Evolutionary conservation across 345 rosid genomes (phyloP), one percentile per base, ranked within the genome.

Genomic region (Eucalyptus marginata): DNA sequence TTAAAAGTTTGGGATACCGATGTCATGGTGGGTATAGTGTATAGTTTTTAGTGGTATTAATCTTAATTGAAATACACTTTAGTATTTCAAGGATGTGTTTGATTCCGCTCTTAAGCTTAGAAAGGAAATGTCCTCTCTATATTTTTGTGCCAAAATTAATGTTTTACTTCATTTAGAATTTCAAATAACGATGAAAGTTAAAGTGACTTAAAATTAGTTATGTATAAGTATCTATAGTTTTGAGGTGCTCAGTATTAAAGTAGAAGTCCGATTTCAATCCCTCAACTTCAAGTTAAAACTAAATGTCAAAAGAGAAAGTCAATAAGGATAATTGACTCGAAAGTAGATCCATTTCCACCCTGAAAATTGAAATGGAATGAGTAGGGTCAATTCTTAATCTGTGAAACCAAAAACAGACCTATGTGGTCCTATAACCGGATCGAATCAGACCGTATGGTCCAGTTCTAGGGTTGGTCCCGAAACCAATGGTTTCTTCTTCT

Each of bases 51-150:
- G 24, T 2, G 43, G 6, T 9, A 33, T 4, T 33, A 68, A 33
- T 17, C 24, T n/a, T 9, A 7, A 16, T 66, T 66, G 31, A 66
- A 31, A 66, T 18, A 8, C 10, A 16, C 12, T 4, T 58, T 31
- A 68, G 44, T 31, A 66, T 15, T 66, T 66, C 4, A 68, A 68
- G 43, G 80, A 33, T 22, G 22, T 33, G 80, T 71, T 36, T 33
- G 27, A 71, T 71, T 71, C 7, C 2, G 13, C 83, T 40, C 15
- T 33, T 68, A 36, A 76, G 14, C 46, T 92, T 89, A 97, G 90
- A 92, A 96, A 97, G 90, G 93, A 66, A 31, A 16, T 15, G 40
- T 36, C 40, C 40, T n/a, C 5, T 64, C 5, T 13, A 13, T 29
- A n/a, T n/a, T 29, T 64, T 7, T n/a, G 13, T 4, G 1, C 36